A percentile compares a stretch with the other conserved stretches of the same genome.
Evolutionary conservation across 805 yeast genomes (phyloP).

Genomic region (Pichia pseudocactophila): DNA sequence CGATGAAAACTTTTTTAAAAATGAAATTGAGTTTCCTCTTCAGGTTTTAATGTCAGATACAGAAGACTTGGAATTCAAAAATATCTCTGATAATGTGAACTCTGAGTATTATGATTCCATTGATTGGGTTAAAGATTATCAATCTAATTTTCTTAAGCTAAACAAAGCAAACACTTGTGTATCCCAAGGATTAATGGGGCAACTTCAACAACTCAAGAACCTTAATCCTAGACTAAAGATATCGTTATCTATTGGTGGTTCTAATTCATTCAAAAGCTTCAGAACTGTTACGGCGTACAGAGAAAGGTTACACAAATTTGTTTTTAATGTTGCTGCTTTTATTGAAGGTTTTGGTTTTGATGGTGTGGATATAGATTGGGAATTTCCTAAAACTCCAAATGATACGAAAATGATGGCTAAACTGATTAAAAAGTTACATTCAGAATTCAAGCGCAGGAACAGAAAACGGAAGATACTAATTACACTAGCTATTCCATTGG

Average conservation of each 20-base stretch:
- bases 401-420: constrained; percentile 39
- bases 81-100: neutral
- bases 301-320: constrained; percentile 35
- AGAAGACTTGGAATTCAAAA: neutral
- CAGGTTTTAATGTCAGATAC: neutral
- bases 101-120: neutral
- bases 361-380: constrained; percentile 95
- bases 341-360: constrained; percentile 60
- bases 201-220: constrained; percentile 21
- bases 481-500: constrained; percentile 74
- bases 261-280: constrained; percentile 40
- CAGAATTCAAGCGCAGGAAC: neutral
- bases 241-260: constrained; percentile 78
- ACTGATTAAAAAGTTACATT: constrained; percentile 28
- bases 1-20: constrained; percentile 58
- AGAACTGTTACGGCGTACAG: constrained; percentile 22
- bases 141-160: neutral
- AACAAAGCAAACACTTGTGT: neutral
- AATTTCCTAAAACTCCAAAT: constrained; percentile 47
- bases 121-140: constrained; percentile 3
- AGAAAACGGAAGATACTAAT: constrained; percentile 30
- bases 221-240: constrained; percentile 36
- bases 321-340: constrained; percentile 36
- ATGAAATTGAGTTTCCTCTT: constrained; percentile 25
- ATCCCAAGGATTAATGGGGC: constrained; percentile 24